Conservation (phyloP, 2,329 filamentous ascomycete genomes). For the Malbranchea cinnamomea region DNA sequence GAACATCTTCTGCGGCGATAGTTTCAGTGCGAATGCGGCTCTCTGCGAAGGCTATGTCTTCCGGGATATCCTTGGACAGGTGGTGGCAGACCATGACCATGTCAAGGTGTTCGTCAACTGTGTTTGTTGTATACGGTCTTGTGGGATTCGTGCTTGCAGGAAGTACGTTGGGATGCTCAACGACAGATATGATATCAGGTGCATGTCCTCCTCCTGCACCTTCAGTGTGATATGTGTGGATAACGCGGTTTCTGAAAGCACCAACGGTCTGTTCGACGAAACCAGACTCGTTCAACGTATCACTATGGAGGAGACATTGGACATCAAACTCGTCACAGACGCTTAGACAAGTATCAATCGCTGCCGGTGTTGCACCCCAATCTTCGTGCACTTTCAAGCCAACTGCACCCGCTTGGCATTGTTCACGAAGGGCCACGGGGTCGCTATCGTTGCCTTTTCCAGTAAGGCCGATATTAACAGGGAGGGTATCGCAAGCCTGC, state of each 20-base stretch:
- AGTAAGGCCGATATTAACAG: constrained; percentile 79
- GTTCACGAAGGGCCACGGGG: constrained; percentile 56
- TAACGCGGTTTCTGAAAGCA: constrained; percentile 73
- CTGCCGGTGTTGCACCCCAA: constrained; percentile 82
- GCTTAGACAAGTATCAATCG: constrained; percentile 71
- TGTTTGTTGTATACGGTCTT: constrained; percentile 78
- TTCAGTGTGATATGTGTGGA: constrained; percentile 96
- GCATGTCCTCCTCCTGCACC: constrained; percentile 90
- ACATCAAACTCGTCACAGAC: constrained; percentile 87
- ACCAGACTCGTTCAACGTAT: constrained; percentile 93
- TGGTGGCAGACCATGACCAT: constrained; percentile 99
- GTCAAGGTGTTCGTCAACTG: constrained; percentile 88
- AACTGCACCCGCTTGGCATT: constrained; percentile 68
- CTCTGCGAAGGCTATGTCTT: constrained; percentile 92
- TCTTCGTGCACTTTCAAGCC: constrained; percentile 93
- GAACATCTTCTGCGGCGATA: constrained; percentile 88
- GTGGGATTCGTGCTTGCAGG: constrained; percentile 89
- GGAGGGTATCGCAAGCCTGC: constrained; percentile 66
- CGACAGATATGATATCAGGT: constrained; percentile 88
- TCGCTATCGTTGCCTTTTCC: constrained; percentile 84
- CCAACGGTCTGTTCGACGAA: constrained; percentile 83
- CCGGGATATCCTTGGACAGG: constrained; percentile 77
- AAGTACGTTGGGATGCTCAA: constrained; percentile 75
- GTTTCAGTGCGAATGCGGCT: constrained; percentile 89
- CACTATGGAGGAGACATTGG: constrained; percentile 87